Base-by-base conservation (phyloP, 2,329 filamentous ascomycete genomes). In the Coniella vitis region DNA sequence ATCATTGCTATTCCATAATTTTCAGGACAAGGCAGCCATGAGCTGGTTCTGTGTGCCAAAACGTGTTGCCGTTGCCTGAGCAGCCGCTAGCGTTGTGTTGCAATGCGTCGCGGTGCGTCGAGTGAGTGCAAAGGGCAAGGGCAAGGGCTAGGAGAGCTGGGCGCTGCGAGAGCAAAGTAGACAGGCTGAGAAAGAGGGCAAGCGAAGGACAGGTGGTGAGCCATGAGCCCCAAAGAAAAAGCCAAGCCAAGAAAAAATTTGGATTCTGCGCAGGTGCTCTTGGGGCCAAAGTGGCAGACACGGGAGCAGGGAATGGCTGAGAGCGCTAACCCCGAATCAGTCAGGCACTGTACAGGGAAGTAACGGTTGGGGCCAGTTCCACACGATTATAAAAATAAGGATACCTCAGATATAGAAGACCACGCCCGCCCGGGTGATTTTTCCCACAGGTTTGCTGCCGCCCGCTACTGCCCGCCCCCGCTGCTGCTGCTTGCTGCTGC, bases 311-410 rank as follows among this genome's bases (percentile, higher is more conserved):
- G 46, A 12, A 48, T 52, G 46, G 46, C 37, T 43, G 31, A 10
- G 38, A 42, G 46, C 49, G 49, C 49, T 52, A 52, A 40, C 34
- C 47, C 44, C 22, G 36, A 38, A 43, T 36, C 32, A 52, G 48
- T 21, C 10, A 22, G 21, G 29, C 22, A 38, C 25, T 32, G 46
- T 43, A 37, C 49, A 52, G 38, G 45, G 45, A 47, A 47, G 45
- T 37, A 41, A 47, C 45, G 38, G 32, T 47, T 47, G 45, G 45
- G 45, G 45, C 38, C 32, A 45, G 49, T 34, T 37, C 49, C 43
- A 44, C 46, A 41, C 38, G 49, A 49, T 47, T 52, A 52, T 52
- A 49, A 49, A 52, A 52, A 52, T 44, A 52, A 45, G 45, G 43
- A 44, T 40, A 45, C 49, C 49, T 52, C 38, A 47, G 49, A 52